phyloP scores from a whole-genome alignment of 1,284 basidiomycete genomes.

The Xanthoconium separans region DNA sequence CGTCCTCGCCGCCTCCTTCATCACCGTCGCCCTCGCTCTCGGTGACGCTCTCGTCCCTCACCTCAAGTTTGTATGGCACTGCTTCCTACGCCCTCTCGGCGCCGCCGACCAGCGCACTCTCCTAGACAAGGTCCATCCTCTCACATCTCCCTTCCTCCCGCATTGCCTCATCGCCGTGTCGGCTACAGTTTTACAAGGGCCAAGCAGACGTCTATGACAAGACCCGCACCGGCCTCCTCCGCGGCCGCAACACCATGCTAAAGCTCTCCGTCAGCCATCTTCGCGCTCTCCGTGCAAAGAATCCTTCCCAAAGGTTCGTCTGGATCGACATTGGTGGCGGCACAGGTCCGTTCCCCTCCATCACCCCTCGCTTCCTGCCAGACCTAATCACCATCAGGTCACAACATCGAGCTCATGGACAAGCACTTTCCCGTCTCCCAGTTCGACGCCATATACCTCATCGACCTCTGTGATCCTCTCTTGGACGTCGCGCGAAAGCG shows the following conservation, averaged over 20 bases:
- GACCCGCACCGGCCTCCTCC: constrained; percentile 58
- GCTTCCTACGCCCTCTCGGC: constrained; percentile 44
- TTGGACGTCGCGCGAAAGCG: constrained; percentile 71
- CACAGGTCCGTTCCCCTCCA: constrained; percentile 46
- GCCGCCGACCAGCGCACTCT: constrained; percentile 40
- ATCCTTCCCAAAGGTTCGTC: constrained; percentile 53
- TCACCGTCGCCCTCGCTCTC: constrained; percentile 23
- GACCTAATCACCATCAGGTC: constrained; percentile 40
- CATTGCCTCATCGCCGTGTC: neutral
- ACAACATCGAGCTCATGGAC: constrained; percentile 85
- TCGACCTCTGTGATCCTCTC: constrained; percentile 76
- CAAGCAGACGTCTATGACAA: constrained; percentile 73
- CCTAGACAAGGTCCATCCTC: constrained; percentile 40
- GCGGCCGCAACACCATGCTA: constrained; percentile 73
- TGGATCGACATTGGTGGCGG: constrained; percentile 87
- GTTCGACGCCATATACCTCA: constrained; percentile 74
- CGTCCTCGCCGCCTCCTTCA: constrained; percentile 25
- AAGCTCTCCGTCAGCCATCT: constrained; percentile 70
- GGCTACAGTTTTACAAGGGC: constrained; percentile 57
- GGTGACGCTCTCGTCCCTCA: constrained; percentile 35
- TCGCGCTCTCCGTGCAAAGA: constrained; percentile 42
- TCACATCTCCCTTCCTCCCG: neutral
- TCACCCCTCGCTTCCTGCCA: neutral
- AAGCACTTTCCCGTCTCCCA: constrained; percentile 61
- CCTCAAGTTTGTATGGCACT: constrained; percentile 48